These are phyloP conservation scores for Trapa bicornis DNA, from an alignment of 345 rosid genomes.

Conservation along the genomic window DNA sequence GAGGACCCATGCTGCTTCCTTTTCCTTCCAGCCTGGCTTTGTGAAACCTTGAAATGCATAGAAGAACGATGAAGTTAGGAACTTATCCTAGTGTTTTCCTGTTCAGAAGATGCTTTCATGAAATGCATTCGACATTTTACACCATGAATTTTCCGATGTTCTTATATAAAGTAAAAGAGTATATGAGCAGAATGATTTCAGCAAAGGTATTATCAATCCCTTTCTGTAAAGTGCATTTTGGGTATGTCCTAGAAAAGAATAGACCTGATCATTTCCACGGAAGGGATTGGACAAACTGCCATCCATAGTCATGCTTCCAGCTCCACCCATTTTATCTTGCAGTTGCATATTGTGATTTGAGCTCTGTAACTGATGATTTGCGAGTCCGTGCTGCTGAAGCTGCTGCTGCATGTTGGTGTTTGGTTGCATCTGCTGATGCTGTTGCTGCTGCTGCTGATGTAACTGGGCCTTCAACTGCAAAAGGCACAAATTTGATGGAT, in stretches of 20 bases:
- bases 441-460: constrained; percentile 34
- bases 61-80: constrained; percentile 24
- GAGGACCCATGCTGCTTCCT: constrained; percentile 96
- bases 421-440: constrained; percentile 35
- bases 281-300: constrained; percentile 83
- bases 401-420: constrained; percentile 47
- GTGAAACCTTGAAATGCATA: constrained; percentile 53
- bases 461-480: constrained; percentile 59
- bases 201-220: too few relatives aligned
- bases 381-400: constrained; percentile 48
- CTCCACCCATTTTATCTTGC: constrained; percentile 81
- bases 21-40: constrained; percentile 90
- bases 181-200: too few relatives aligned
- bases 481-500: neutral
- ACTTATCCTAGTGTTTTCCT: constrained; percentile 5
- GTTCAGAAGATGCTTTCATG: neutral
- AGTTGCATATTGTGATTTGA: constrained; percentile 47
- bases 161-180: too few relatives aligned
- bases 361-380: constrained; percentile 69
- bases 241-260: constrained; percentile 7
- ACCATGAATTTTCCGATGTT: too few relatives aligned
- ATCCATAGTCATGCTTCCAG: constrained; percentile 58
- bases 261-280: constrained; percentile 96
- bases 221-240: too few relatives aligned
- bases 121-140: too few relatives aligned